These are phyloP conservation scores for Aspergillus haitiensis DNA, from an alignment of 495 filamentous ascomycete genomes.

Conservation along the genomic window DNA sequence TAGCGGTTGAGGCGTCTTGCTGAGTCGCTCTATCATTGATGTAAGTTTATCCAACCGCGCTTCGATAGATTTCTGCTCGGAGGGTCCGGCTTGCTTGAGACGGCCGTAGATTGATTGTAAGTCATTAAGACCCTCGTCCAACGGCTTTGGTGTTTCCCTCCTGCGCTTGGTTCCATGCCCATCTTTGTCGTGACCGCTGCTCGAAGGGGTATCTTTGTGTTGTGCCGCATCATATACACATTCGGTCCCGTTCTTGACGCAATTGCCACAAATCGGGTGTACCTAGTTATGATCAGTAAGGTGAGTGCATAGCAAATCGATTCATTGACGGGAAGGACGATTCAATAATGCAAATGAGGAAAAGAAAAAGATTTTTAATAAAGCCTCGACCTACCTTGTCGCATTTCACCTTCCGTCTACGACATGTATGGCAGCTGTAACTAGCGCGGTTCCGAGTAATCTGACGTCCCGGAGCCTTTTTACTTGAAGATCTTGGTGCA, in stretches of 20 bases:
- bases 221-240: slow-evolving; percentile 45
- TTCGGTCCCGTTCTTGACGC: slow-evolving; percentile 44
- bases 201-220: slow-evolving; percentile 27
- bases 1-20: slow-evolving; percentile 33
- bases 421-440: slow-evolving; percentile 53
- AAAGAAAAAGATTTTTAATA: too few species aligned
- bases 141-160: slow-evolving; percentile 29
- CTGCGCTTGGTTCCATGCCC: slow-evolving; percentile 41
- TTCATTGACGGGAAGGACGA: background rate
- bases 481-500: slow-evolving; percentile 10
- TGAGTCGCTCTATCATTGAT: slow-evolving; percentile 47
- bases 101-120: slow-evolving; percentile 42
- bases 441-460: slow-evolving; percentile 52
- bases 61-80: slow-evolving; percentile 42
- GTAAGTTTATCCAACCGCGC: slow-evolving; percentile 48
- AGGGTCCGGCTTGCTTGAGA: slow-evolving; percentile 28
- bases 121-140: slow-evolving; percentile 43
- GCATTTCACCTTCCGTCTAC: slow-evolving; percentile 50
- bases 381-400: slow-evolving; percentile 36
- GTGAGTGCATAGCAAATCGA: background rate
- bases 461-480: slow-evolving; percentile 36
- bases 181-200: slow-evolving; percentile 18
- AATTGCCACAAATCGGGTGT: slow-evolving; percentile 52
- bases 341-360: too few species aligned
- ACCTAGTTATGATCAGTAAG: slow-evolving; percentile 28